Evolutionary conservation across 352 stramenopile species (phyloP).

Genomic region (Pythium rhizo-oryzae): DNA sequence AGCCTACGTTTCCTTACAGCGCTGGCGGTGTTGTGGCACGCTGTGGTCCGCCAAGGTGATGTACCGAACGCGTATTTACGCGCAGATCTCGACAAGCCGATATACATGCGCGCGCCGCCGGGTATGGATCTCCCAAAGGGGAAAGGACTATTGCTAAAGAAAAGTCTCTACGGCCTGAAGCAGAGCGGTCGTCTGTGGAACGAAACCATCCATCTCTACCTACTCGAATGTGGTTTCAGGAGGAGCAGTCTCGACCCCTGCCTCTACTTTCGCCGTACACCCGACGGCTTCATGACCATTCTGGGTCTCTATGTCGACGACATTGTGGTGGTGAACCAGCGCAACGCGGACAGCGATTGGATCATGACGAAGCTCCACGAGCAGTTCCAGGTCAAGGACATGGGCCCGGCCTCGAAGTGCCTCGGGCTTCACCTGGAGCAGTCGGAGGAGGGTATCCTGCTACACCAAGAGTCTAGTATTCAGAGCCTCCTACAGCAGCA

Average conservation of each 20-base stretch:
- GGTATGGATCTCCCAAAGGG: too few relatives aligned
- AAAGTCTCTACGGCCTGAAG: constrained; percentile 38
- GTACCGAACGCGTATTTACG: too few relatives aligned
- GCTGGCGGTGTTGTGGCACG: too few relatives aligned
- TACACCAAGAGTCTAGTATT: constrained; percentile 34
- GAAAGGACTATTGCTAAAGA: too few relatives aligned
- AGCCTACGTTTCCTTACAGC: too few relatives aligned
- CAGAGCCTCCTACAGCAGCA: constrained; percentile 20
- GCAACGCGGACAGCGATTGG: neutral
- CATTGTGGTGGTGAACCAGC: constrained; percentile 33
- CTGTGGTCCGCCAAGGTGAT: too few relatives aligned
- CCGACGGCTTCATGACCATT: constrained; percentile 3
- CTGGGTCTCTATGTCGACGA: constrained; percentile 39
- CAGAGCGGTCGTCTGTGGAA: constrained; percentile 38
- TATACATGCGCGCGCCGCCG: too few relatives aligned
- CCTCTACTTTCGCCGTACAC: constrained; percentile 26
- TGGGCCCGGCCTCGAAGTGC: constrained; percentile 29
- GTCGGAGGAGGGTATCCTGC: constrained; percentile 12
- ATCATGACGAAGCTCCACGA: constrained; percentile 21
- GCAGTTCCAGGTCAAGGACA: constrained; percentile 34
- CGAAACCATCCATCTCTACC: constrained; percentile 27
- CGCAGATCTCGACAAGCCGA: too few relatives aligned
- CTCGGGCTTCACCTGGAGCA: constrained; percentile 34
- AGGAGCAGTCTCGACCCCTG: constrained; percentile 34
- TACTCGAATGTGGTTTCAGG: constrained; percentile 22